Conservation (phyloP, 495 filamentous ascomycete species). For the Cercophora samala region DNA sequence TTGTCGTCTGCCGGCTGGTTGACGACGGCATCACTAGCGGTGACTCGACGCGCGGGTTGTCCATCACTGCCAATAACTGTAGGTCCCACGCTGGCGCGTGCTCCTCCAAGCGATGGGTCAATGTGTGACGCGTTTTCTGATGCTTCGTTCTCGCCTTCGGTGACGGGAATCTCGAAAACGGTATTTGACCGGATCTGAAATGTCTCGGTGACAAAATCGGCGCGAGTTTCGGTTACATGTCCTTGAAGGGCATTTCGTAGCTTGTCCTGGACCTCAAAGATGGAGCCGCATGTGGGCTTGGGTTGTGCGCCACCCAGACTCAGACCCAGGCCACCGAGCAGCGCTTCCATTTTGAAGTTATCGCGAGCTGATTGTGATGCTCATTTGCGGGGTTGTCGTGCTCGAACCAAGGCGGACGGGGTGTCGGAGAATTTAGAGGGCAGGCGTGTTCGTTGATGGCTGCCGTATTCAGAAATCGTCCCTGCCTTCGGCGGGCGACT, state of each 20-base stretch:
- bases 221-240: slow-evolving; percentile 38
- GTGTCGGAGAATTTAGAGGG: neutral
- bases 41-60: slow-evolving; percentile 22
- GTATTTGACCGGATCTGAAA: slow-evolving; percentile 39
- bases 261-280: slow-evolving; percentile 40
- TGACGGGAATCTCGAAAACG: slow-evolving; percentile 35
- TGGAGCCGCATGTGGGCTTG: slow-evolving; percentile 35
- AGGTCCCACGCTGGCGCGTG: slow-evolving; percentile 16
- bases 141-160: slow-evolving; percentile 33
- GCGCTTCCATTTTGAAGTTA: slow-evolving; percentile 35
- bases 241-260: slow-evolving; percentile 35
- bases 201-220: slow-evolving; percentile 39
- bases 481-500: neutral
- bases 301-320: slow-evolving; percentile 25
- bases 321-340: slow-evolving; percentile 23
- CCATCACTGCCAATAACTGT: slow-evolving; percentile 10
- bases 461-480: neutral
- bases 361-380: neutral
- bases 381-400: neutral
- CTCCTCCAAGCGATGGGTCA: slow-evolving; percentile 30
- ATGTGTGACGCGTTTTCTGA: slow-evolving; percentile 28
- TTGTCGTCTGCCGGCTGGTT: slow-evolving; percentile 44
- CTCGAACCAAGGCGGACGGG: neutral
- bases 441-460: neutral
- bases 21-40: slow-evolving; percentile 39